phyloP scores from a whole-genome alignment of 2,329 filamentous ascomycete genomes.

The Colletotrichum sp. region DNA sequence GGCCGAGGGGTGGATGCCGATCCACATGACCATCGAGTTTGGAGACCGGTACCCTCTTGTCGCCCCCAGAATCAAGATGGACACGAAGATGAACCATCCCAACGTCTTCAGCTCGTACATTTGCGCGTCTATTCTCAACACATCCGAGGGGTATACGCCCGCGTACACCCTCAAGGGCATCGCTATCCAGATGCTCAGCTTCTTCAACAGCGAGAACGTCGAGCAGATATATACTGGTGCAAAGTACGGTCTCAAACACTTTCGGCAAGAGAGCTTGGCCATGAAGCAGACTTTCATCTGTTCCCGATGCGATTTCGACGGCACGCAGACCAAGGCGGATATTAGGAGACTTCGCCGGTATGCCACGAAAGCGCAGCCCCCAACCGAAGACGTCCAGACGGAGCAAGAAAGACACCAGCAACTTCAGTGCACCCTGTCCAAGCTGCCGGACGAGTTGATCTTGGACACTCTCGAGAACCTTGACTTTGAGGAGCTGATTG shows the following conservation, averaged over 20 bases:
- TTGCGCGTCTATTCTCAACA: conserved; percentile 52
- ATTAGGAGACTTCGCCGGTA: background rate
- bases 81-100: conserved; percentile 46
- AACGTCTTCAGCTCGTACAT: conserved; percentile 50
- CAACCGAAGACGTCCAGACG: conserved; percentile 13
- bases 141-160: conserved; percentile 46
- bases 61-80: conserved; percentile 43
- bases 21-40: conserved; percentile 50
- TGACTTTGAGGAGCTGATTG: conserved; percentile 39
- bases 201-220: conserved; percentile 51
- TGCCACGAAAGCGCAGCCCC: background rate
- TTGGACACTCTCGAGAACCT: conserved; percentile 36
- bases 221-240: conserved; percentile 39
- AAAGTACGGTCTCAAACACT: conserved; percentile 25
- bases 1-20: conserved; percentile 37
- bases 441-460: conserved; percentile 45
- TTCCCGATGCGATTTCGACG: conserved; percentile 27
- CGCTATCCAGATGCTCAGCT: conserved; percentile 56
- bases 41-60: conserved; percentile 38
- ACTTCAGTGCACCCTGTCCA: background rate
- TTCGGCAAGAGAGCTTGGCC: conserved; percentile 17
- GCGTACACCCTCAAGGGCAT: conserved; percentile 56
- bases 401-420: conserved; percentile 23
- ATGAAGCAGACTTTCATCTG: conserved; percentile 25
- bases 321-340: background rate